These are phyloP conservation scores for Ceratonia siliqua DNA, from an alignment of 306 rosid species.

Conservation along the genomic window DNA sequence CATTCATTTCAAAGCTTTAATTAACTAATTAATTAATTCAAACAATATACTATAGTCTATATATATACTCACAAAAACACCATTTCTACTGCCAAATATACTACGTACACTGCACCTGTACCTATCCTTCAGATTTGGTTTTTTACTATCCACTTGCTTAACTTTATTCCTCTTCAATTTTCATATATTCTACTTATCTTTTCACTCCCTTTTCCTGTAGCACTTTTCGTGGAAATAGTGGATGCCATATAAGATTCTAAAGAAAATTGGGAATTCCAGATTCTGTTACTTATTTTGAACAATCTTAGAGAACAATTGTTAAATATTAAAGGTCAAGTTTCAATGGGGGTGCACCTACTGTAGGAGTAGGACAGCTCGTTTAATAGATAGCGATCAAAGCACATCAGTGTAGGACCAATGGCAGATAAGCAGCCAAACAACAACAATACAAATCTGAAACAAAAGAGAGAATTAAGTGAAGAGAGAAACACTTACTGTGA, in stretches of 20 bases:
- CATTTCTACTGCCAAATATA: not conserved
- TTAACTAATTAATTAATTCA: not conserved
- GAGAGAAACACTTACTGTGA: conserved; percentile 36
- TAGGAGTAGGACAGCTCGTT: not conserved
- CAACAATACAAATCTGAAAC: not conserved
- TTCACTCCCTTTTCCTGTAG: not conserved
- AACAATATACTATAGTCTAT: not conserved
- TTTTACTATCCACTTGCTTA: conserved; percentile 25
- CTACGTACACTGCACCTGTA: not conserved
- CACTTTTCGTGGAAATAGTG: conserved; percentile 48
- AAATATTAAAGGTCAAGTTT: too few relatives aligned
- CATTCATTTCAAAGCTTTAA: not conserved
- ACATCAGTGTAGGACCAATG: not conserved
- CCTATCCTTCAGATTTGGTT: conserved; percentile 3
- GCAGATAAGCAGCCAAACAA: not conserved
- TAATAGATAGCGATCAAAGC: not conserved
- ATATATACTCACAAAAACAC: not conserved
- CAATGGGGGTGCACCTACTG: not conserved
- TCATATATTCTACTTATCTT: conserved; percentile 34
- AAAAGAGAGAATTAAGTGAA: not conserved
- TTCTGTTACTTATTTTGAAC: too few relatives aligned
- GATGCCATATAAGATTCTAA: conserved; percentile 49
- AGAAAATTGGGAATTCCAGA: too few relatives aligned
- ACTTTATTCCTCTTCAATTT: conserved; percentile 37
- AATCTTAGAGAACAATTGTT: too few relatives aligned